Conservation (phyloP, 2,329 filamentous ascomycete species). For the Penicillium hordei region DNA sequence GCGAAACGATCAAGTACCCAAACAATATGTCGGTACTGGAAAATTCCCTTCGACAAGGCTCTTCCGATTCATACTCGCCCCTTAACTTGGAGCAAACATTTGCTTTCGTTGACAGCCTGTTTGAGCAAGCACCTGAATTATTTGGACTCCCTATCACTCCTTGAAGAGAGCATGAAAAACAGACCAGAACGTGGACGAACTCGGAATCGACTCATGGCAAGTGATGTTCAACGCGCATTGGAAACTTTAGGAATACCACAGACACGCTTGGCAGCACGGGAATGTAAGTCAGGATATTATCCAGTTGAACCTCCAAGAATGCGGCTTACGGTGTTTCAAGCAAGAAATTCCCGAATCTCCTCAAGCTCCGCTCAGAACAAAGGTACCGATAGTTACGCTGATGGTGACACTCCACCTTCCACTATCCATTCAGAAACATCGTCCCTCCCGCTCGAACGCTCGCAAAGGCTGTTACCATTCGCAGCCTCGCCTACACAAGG, state of each 20-base stretch:
- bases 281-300: neutral
- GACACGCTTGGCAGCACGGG: neutral
- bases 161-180: neutral
- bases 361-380: neutral
- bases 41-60: neutral
- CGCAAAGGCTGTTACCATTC: neutral
- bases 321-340: neutral
- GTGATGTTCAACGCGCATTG: neutral
- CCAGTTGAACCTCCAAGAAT: neutral
- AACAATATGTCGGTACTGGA: neutral
- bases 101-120: neutral
- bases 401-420: neutral
- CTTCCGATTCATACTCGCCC: neutral
- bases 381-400: neutral
- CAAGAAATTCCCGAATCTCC: neutral
- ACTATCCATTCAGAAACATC: neutral
- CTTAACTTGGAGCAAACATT: neutral
- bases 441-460: too few species aligned
- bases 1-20: neutral
- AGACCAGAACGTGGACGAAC: neutral
- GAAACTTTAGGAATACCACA: neutral
- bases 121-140: neutral
- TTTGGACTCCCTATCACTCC: neutral
- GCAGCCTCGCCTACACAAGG: neutral
- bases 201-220: neutral